Evolutionary conservation across 495 filamentous ascomycete species (phyloP).

Genomic region (Xylaria scruposa): DNA sequence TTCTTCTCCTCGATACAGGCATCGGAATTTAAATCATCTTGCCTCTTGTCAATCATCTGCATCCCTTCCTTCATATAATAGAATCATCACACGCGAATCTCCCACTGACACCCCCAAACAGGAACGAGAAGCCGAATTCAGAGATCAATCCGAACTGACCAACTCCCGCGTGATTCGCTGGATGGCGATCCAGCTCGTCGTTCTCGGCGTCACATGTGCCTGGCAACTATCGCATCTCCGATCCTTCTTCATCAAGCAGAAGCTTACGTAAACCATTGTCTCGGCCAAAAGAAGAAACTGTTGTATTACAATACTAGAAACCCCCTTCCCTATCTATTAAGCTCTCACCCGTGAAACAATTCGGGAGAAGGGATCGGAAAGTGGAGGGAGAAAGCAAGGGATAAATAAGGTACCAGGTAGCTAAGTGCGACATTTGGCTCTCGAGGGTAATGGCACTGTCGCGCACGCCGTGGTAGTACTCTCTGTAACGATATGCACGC

Average conservation of each 20-base stretch:
- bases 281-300: neutral
- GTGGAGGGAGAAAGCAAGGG: neutral
- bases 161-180: slow-evolving; percentile 93
- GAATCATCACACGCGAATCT: slow-evolving; percentile 16
- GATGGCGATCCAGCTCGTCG: slow-evolving; percentile 86
- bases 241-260: slow-evolving; percentile 99
- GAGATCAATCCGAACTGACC: slow-evolving; percentile 93
- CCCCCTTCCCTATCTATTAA: neutral
- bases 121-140: slow-evolving; percentile 98
- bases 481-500: slow-evolving; percentile 21
- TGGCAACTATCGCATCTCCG: slow-evolving; percentile 97
- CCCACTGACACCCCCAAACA: slow-evolving; percentile 41
- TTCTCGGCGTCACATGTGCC: slow-evolving; percentile 90
- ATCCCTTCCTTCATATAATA: neutral
- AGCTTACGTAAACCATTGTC: slow-evolving; percentile 71
- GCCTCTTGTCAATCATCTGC: neutral
- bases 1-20: too few species aligned
- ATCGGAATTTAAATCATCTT: too few species aligned
- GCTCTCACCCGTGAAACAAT: neutral
- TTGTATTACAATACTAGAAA: neutral
- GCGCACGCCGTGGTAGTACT: neutral
- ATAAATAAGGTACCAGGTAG: neutral
- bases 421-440: neutral
- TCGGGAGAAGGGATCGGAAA: neutral
- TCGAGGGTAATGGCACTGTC: neutral